Evolutionary conservation across 805 yeast species (phyloP).

Genomic region (Spencermartinsiella europaea): DNA sequence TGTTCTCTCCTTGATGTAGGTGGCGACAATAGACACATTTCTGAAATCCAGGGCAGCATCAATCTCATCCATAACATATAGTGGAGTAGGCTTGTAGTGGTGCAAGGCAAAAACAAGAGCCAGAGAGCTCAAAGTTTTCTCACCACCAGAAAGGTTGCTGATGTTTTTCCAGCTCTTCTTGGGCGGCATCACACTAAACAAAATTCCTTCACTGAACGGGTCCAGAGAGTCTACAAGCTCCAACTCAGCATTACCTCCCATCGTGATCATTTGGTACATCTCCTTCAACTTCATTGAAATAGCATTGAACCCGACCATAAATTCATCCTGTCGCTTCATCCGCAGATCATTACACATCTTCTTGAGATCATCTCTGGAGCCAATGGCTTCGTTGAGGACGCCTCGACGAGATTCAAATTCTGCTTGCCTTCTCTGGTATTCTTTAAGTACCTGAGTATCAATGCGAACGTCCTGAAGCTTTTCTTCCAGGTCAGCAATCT

Average conservation of each 20-base stretch:
- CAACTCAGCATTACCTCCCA: conserved; percentile 98
- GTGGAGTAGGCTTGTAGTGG: conserved; percentile 92
- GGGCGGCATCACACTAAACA: conserved; percentile 98
- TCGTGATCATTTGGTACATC: conserved; percentile 97
- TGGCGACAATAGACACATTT: conserved; percentile 95
- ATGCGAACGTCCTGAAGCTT: conserved; percentile 53
- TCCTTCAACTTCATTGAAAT: conserved; percentile 87
- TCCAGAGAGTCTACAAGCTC: conserved; percentile 93
- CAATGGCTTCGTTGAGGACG: conserved; percentile 66
- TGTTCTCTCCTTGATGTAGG: conserved; percentile 91
- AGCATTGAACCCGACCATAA: conserved; percentile 84
- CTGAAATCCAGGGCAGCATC: conserved; percentile 98
- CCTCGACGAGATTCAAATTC: conserved; percentile 61
- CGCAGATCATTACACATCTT: conserved; percentile 61
- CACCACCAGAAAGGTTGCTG: conserved; percentile 94
- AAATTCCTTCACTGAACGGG: conserved; percentile 96
- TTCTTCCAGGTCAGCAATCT: conserved; percentile 51
- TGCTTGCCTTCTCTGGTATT: conserved; percentile 60
- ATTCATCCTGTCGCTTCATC: conserved; percentile 73
- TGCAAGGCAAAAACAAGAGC: conserved; percentile 96
- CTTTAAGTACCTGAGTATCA: conserved; percentile 70
- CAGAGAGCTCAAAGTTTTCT: conserved; percentile 88
- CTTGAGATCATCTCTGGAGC: conserved; percentile 58
- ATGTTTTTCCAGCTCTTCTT: conserved; percentile 97
- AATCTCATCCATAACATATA: conserved; percentile 98